These are phyloP conservation scores for Beta macrorhiza DNA, from an alignment of 179 eudicot species.

Conservation along the genomic window DNA sequence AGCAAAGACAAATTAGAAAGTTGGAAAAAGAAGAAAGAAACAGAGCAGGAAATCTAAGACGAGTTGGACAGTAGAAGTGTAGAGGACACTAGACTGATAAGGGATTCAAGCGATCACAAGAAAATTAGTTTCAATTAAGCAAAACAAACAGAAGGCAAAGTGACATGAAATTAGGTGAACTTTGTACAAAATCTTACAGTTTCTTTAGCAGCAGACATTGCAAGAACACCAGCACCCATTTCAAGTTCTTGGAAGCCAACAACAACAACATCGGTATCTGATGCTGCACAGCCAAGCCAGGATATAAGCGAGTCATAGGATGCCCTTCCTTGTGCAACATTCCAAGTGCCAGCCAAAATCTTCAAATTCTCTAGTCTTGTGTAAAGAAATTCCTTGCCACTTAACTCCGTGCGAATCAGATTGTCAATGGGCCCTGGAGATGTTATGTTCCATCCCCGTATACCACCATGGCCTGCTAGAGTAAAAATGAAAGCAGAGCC, in stretches of 20 bases:
- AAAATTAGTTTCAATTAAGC: neutral
- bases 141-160: no score
- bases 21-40: neutral
- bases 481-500: conserved; percentile 73
- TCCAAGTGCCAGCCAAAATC: conserved; percentile 93
- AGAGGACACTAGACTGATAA: neutral
- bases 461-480: conserved; percentile 89
- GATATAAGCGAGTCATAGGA: conserved; percentile 83
- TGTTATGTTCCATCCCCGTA: conserved; percentile 81
- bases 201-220: conserved; percentile 98
- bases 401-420: conserved; percentile 63
- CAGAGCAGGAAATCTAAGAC: neutral
- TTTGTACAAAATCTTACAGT: conserved; percentile 48
- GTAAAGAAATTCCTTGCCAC: conserved; percentile 72
- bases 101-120: neutral
- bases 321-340: conserved; percentile 92
- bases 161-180: neutral
- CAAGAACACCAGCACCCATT: conserved; percentile 98
- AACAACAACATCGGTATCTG: conserved; percentile 63
- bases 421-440: conserved; percentile 85
- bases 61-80: neutral
- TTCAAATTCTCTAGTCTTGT: conserved; percentile 73
- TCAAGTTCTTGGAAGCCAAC: conserved; percentile 96
- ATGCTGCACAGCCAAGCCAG: conserved; percentile 80
- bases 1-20: neutral